Evolutionary conservation across 441 rosid species (phyloP).

Genomic region (Syzygium malaccense): DNA sequence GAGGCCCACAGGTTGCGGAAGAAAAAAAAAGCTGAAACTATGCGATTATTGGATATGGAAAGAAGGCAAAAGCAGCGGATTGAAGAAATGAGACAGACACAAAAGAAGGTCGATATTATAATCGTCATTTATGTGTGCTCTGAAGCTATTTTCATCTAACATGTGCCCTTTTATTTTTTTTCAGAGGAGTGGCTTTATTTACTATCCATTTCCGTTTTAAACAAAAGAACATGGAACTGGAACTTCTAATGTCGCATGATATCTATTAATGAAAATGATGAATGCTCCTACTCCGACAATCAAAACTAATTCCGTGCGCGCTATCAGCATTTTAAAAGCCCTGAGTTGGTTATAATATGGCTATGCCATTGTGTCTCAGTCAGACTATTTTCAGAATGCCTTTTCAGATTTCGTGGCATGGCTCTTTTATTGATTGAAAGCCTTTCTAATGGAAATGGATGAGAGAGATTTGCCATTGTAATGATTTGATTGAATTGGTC

Average conservation of each 20-base stretch:
- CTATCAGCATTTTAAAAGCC: neutral
- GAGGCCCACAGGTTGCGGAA: constrained; percentile 64
- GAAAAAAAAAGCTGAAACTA: constrained; percentile 55
- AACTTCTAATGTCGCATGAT: neutral
- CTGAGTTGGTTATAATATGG: neutral
- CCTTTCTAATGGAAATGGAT: neutral
- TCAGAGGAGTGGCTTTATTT: neutral
- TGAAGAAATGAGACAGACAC: constrained; percentile 81
- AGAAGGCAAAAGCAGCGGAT: constrained; percentile 80
- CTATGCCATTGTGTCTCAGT: neutral
- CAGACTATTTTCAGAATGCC: neutral
- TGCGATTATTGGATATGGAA: constrained; percentile 64
- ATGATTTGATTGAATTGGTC: neutral
- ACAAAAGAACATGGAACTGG: neutral
- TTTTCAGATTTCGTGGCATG: neutral
- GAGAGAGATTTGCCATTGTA: neutral
- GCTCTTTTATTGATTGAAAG: neutral
- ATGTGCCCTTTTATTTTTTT: neutral
- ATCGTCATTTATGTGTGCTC: neutral
- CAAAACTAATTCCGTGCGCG: neutral
- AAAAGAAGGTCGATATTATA: constrained; percentile 55
- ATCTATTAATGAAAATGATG: neutral
- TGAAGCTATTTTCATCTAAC: neutral
- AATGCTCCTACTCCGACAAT: neutral
- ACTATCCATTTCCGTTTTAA: neutral